Conservation (phyloP, 306 rosid genomes). For the Purshia tridentata region DNA sequence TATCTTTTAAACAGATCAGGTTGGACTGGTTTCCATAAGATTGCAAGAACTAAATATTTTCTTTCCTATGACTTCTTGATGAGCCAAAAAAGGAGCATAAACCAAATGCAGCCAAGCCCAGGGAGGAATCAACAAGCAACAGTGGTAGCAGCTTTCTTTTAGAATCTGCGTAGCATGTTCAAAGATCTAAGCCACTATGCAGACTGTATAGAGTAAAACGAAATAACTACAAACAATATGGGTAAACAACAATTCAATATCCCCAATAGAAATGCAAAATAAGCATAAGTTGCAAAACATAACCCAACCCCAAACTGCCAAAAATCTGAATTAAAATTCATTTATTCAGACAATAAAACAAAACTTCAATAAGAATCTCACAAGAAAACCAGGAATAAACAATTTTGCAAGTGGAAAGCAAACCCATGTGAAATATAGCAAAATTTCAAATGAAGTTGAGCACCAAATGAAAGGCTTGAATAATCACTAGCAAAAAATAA, state of each 20-base stretch:
- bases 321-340: neutral
- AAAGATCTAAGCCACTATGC: neutral
- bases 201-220: neutral
- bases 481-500: neutral
- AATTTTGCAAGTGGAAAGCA: neutral
- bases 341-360: neutral
- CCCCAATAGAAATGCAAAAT: neutral
- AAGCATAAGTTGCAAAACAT: neutral
- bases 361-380: neutral
- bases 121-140: neutral
- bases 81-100: neutral
- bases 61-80: neutral
- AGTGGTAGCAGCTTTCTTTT: neutral
- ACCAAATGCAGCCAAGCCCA: neutral
- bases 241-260: neutral
- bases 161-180: neutral
- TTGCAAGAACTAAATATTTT: neutral
- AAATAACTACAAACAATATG: neutral
- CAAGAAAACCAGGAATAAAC: neutral
- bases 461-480: neutral
- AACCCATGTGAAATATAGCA: neutral
- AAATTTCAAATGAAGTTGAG: neutral
- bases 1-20: neutral
- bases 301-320: neutral
- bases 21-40: no score